Base-by-base conservation (phyloP, 164 flowering plant species). In the Vitis amurensis region DNA sequence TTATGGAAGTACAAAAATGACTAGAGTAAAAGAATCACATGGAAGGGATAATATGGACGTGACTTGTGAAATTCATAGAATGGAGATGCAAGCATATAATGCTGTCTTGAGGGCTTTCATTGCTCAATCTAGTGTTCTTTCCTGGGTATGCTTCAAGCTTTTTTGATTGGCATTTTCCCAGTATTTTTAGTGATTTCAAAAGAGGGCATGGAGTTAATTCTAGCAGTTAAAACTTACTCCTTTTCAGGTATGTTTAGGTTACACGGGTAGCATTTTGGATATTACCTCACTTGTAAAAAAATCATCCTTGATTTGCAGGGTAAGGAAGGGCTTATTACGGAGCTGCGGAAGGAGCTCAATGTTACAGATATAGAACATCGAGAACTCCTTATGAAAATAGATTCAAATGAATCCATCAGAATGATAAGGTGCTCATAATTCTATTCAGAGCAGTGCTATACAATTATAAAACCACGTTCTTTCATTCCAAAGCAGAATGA, bases 331-430 rank as follows among this genome's bases (percentile, higher is more conserved):
- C 76, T 78, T 71, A 76, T 79, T 14, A 67, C 82, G 12, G 66
- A 70, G 55, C 70, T 83, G 68, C 67, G 84, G 30, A 81, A 79
- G 66, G 84, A 83, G 56, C 84, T 80, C 48, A 78, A 74, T 65
- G 79, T 83, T 47, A 74, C 84, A 44, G 84, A 81, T 63, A 17
- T 58, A 50, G 84, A 83, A 66, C 82, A 83, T 53, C 74, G 84
- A 71, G 79, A 78, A 69, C 61, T 76, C 50, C 80, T 76, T 50
- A 63, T 59, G 31, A 73, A 71, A 65, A 70, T 79, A 30, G 70
- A 81, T 69, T 74, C 77, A 10, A 79, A 83, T 66, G 74, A 77
- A 17, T 65, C 72, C 9, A 66, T 80, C 29, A 78, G 62, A 70
- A 66, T 53, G 70, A 79, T 83, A 71, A 83, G 86, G 84, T 81